A percentile compares a stretch with the other conserved stretches of the same genome.
These are phyloP conservation scores for Poa annua DNA, from an alignment of 176 grass and related monocot species.

Conservation along the genomic window DNA sequence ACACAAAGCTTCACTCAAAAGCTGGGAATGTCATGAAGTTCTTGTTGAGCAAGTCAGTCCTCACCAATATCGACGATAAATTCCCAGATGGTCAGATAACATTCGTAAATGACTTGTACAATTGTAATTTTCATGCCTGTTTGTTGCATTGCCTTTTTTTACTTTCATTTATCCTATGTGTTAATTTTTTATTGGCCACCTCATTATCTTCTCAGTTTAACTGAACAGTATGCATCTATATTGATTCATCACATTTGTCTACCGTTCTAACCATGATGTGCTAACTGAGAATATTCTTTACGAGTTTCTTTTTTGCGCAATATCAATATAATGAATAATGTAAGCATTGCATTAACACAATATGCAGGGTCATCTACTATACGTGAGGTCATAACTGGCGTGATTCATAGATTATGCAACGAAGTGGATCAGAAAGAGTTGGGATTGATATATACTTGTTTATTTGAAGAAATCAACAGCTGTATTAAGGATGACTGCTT, in stretches of 20 bases:
- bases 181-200: not conserved
- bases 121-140: conserved; percentile 14
- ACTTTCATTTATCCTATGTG: conserved; percentile 1
- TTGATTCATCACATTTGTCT: conserved; percentile 2
- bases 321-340: conserved; percentile 15
- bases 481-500: conserved; percentile 56
- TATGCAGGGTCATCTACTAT: conserved; percentile 64
- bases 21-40: conserved; percentile 72
- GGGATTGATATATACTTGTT: conserved; percentile 61
- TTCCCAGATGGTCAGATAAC: conserved; percentile 64
- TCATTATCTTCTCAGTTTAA: conserved; percentile 6
- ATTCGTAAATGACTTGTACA: conserved; percentile 14
- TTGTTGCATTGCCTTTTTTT: conserved; percentile 34
- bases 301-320: conserved; percentile 8
- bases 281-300: not conserved
- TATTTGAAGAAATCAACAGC: conserved; percentile 65
- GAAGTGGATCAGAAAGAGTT: conserved; percentile 77
- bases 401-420: conserved; percentile 73
- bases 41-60: conserved; percentile 71
- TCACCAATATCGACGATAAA: conserved; percentile 57
- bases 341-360: conserved; percentile 17
- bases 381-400: conserved; percentile 61
- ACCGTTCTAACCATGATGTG: conserved; percentile 19
- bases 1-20: conserved; percentile 78
- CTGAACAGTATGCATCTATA: conserved; percentile 8